Percentiles rank a stretch among this genome's conserved stretches.
These are phyloP conservation scores for Hymenoscyphus fructigenus DNA, from an alignment of 2,329 filamentous ascomycete genomes.

Conservation along the genomic window DNA sequence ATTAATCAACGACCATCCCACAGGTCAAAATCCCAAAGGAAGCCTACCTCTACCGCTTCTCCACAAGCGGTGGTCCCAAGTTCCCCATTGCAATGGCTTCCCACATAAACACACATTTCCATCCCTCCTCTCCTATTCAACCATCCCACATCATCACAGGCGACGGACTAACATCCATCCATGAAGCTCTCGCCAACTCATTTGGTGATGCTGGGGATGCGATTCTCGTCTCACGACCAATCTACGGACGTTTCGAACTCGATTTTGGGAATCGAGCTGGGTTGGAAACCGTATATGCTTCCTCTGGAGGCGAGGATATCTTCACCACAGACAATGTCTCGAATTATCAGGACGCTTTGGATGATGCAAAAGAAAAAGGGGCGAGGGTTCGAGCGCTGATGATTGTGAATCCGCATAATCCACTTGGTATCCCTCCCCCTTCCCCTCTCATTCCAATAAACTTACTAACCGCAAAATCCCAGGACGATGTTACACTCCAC, in stretches of 20 bases:
- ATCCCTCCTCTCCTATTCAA: slow-evolving; percentile 37
- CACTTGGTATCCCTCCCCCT: slow-evolving; percentile 43
- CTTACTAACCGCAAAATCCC: too few species aligned
- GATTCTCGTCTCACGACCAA: slow-evolving; percentile 46
- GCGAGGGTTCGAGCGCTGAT: slow-evolving; percentile 42
- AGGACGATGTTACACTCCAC: slow-evolving; percentile 31
- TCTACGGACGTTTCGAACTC: slow-evolving; percentile 48
- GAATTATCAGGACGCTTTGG: slow-evolving; percentile 36
- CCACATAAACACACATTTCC: slow-evolving; percentile 44
- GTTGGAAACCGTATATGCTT: slow-evolving; percentile 39
- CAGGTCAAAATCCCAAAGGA: slow-evolving; percentile 37
- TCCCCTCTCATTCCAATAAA: too few species aligned
- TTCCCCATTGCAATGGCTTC: slow-evolving; percentile 43
- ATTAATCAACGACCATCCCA: not conserved
- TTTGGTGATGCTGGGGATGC: slow-evolving; percentile 46
- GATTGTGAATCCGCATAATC: slow-evolving; percentile 38
- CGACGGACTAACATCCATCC: slow-evolving; percentile 44
- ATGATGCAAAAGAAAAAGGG: slow-evolving; percentile 35
- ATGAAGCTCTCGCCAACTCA: slow-evolving; percentile 43
- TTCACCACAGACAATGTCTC: not conserved
- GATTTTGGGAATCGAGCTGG: slow-evolving; percentile 47
- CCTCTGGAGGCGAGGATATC: slow-evolving; percentile 38
- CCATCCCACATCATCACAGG: slow-evolving; percentile 41
- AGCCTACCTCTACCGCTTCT: slow-evolving; percentile 43
- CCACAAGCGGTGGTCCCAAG: slow-evolving; percentile 39